A percentile compares a stretch with the other conserved stretches of the same genome.
phyloP scores from a whole-genome alignment of 2,329 filamentous ascomycete species.

The Diplocarpon rosae region DNA sequence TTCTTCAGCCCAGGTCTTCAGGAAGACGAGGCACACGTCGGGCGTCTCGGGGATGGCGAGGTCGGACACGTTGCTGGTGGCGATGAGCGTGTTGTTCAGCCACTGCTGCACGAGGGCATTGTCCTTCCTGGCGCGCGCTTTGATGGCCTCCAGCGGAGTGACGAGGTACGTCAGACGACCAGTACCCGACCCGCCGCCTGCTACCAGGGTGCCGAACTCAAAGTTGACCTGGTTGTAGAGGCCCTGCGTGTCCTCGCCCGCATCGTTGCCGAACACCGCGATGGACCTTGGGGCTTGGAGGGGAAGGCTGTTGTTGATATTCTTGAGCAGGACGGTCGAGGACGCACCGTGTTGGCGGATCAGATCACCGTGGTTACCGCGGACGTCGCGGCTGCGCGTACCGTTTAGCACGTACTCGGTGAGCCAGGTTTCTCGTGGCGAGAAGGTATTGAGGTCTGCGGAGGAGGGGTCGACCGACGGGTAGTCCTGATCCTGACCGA shows the following conservation, averaged over 20 bases:
- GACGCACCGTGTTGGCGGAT: slow-evolving; percentile 51
- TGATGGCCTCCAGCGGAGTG: slow-evolving; percentile 47
- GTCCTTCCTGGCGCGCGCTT: slow-evolving; percentile 39
- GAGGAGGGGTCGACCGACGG: slow-evolving; percentile 29
- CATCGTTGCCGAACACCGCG: slow-evolving; percentile 53
- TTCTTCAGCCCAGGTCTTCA: slow-evolving; percentile 54
- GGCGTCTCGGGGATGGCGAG: slow-evolving; percentile 10
- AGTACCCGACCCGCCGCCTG: slow-evolving; percentile 37
- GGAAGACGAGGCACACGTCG: slow-evolving; percentile 44
- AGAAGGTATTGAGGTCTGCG: slow-evolving; percentile 12
- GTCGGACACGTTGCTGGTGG: slow-evolving; percentile 47
- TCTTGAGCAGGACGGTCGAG: slow-evolving; percentile 54
- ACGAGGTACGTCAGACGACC: slow-evolving; percentile 36
- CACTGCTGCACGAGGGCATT: slow-evolving; percentile 45
- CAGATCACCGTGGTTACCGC: slow-evolving; percentile 53
- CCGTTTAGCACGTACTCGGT: slow-evolving; percentile 79
- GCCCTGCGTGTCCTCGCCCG: slow-evolving; percentile 14
- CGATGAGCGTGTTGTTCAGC: slow-evolving; percentile 44
- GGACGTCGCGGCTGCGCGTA: slow-evolving; percentile 51
- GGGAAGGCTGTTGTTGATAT: slow-evolving; percentile 42
- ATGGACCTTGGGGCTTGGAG: slow-evolving; percentile 34
- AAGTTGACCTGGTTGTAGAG: slow-evolving; percentile 41
- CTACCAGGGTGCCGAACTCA: slow-evolving; percentile 44
- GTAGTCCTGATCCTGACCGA: slow-evolving; percentile 36
- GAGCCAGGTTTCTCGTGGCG: slow-evolving; percentile 30